Evolutionary conservation across 768 basidiomycete species (phyloP).

Genomic region (Trametes cingulata): DNA sequence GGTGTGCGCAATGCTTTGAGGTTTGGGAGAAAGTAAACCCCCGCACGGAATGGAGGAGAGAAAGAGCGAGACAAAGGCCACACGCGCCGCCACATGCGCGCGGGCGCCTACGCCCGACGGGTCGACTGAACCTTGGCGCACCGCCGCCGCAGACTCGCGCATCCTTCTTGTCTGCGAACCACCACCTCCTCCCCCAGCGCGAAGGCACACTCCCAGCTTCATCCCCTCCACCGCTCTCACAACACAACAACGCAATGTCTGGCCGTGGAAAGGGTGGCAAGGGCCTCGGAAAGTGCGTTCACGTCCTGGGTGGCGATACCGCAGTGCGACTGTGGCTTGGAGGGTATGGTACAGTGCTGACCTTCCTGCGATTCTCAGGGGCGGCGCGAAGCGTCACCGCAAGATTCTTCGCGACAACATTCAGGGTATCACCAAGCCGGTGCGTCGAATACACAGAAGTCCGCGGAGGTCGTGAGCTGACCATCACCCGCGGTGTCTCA

Average conservation of each 20-base stretch:
- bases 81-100: background rate
- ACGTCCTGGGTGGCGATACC: background rate
- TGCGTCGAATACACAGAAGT: constrained; percentile 20
- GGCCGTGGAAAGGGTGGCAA: constrained; percentile 97
- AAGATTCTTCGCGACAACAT: constrained; percentile 91
- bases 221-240: constrained; percentile 21
- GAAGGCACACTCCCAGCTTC: constrained; percentile 3
- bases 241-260: constrained; percentile 62
- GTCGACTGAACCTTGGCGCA: constrained; percentile 8
- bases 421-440: constrained; percentile 68
- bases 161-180: constrained; percentile 14
- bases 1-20: background rate
- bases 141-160: constrained; percentile 5
- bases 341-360: background rate
- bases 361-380: constrained; percentile 65
- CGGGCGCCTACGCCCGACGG: background rate
- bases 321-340: background rate
- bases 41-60: background rate
- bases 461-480: background rate
- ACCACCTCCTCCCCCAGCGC: constrained; percentile 8
- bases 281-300: constrained; percentile 43
- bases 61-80: background rate
- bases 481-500: background rate
- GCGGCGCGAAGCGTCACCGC: constrained; percentile 93
- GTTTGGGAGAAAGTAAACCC: background rate